These are phyloP conservation scores for Verticillium nonalfalfae DNA, from an alignment of 2,329 filamentous ascomycete genomes.

Conservation along the genomic window DNA sequence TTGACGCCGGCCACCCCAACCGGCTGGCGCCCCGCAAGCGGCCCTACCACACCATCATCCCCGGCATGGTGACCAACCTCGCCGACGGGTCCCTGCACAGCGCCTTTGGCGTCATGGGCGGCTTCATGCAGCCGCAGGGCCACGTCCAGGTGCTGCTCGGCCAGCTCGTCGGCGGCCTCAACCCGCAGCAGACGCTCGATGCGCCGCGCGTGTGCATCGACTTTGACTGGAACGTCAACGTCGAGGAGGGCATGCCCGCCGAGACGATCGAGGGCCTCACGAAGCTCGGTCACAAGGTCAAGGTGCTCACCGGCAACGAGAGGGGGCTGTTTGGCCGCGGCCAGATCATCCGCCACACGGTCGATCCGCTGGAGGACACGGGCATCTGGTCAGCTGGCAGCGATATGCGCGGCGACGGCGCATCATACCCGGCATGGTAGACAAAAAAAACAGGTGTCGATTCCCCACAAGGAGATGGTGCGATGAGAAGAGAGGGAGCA, in stretches of 20 bases:
- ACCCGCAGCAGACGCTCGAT: constrained; percentile 84
- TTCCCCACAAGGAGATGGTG: too few relatives aligned
- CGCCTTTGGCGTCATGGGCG: constrained; percentile 95
- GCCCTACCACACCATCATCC: constrained; percentile 97
- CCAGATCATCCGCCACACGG: constrained; percentile 74
- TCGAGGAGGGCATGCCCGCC: constrained; percentile 75
- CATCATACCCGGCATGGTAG: constrained; percentile 46
- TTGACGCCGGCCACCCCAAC: constrained; percentile 70
- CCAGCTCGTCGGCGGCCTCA: constrained; percentile 74
- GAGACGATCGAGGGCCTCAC: constrained; percentile 62
- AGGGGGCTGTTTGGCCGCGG: constrained; percentile 76
- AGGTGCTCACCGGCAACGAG: constrained; percentile 58
- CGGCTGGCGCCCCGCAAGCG: constrained; percentile 73
- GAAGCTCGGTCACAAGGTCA: constrained; percentile 66
- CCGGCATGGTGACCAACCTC: constrained; percentile 77
- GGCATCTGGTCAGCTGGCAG: constrained; percentile 84
- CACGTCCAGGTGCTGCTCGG: constrained; percentile 91
- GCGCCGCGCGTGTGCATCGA: constrained; percentile 84
- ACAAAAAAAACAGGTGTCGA: constrained; percentile 1
- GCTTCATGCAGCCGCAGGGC: constrained; percentile 97
- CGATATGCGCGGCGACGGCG: constrained; percentile 81
- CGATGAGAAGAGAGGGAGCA: too few relatives aligned
- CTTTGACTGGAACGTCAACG: constrained; percentile 59
- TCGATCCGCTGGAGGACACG: constrained; percentile 61
- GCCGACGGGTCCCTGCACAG: constrained; percentile 70